phyloP scores from a whole-genome alignment of 345 rosid genomes.

The Angophora floribunda region DNA sequence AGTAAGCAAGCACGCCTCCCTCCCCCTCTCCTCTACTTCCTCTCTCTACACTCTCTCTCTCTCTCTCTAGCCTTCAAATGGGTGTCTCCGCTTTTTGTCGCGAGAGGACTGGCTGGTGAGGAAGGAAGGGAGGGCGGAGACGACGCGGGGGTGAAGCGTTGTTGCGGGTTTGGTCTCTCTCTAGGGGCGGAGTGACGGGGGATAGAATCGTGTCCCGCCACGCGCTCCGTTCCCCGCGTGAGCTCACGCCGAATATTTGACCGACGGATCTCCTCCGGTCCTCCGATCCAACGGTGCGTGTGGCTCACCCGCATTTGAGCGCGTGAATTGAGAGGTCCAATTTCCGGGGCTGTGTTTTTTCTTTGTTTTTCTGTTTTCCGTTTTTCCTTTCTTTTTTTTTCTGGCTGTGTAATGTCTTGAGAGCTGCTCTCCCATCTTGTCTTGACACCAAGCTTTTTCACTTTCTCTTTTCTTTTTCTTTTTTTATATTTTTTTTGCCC shows the following conservation, averaged over 20 bases:
- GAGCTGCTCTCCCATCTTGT: not conserved
- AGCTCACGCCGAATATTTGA: accelerated
- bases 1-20: not conserved
- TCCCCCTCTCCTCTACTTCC: not conserved
- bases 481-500: not conserved
- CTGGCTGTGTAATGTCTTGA: not conserved
- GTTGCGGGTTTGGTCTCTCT: not conserved
- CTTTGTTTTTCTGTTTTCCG: too few relatives aligned
- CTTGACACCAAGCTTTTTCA: not conserved
- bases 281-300: not conserved
- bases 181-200: not conserved
- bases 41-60: not conserved
- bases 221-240: not conserved
- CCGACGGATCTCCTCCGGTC: too few relatives aligned
- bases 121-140: not conserved
- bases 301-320: not conserved
- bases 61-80: not conserved
- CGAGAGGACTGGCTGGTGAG: not conserved
- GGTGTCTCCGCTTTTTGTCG: not conserved
- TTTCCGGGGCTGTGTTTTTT: not conserved
- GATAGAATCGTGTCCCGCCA: not conserved
- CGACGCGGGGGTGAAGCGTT: not conserved
- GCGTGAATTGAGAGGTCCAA: not conserved
- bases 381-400: not conserved
- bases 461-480: not conserved